phyloP scores from a whole-genome alignment of 2,329 filamentous ascomycete species.

The Leptographium radiaticola region DNA sequence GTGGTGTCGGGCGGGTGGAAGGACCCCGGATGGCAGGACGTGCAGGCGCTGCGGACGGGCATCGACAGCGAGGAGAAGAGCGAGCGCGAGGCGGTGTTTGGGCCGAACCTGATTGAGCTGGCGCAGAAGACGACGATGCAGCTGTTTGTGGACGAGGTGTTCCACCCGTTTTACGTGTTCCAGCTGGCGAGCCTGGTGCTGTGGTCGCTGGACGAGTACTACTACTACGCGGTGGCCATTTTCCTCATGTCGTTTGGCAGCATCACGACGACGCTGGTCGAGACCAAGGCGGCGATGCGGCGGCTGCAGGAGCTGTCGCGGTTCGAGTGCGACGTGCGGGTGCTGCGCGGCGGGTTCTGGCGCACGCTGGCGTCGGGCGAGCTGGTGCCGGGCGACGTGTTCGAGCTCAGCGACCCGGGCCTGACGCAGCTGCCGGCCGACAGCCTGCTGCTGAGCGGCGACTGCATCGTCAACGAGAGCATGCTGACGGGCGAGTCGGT shows the following conservation, averaged over 20 bases:
- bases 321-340: constrained; percentile 91
- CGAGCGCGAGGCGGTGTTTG: constrained; percentile 74
- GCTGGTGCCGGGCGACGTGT: constrained; percentile 88
- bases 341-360: constrained; percentile 93
- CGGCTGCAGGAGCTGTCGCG: constrained; percentile 81
- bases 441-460: constrained; percentile 78
- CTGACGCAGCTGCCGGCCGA: constrained; percentile 83
- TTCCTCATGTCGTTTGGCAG: constrained; percentile 90
- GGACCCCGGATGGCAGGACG: constrained; percentile 76
- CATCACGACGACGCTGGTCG: constrained; percentile 76
- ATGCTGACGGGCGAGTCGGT: constrained; percentile 98
- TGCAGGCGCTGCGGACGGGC: constrained; percentile 60
- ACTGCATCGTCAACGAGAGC: constrained; percentile 98
- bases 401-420: constrained; percentile 89
- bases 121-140: constrained; percentile 75
- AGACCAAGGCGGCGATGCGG: constrained; percentile 86
- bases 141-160: constrained; percentile 81
- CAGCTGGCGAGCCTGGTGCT: constrained; percentile 88
- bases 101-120: constrained; percentile 82
- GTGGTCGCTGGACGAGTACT: constrained; percentile 94
- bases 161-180: constrained; percentile 97
- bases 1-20: constrained; percentile 83
- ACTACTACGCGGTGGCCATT: constrained; percentile 93
- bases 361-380: constrained; percentile 75
- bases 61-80: constrained; percentile 83